Evolutionary conservation across 176 grass and related monocot genomes (phyloP).

Genomic region (Tillandsia fasciculata): DNA sequence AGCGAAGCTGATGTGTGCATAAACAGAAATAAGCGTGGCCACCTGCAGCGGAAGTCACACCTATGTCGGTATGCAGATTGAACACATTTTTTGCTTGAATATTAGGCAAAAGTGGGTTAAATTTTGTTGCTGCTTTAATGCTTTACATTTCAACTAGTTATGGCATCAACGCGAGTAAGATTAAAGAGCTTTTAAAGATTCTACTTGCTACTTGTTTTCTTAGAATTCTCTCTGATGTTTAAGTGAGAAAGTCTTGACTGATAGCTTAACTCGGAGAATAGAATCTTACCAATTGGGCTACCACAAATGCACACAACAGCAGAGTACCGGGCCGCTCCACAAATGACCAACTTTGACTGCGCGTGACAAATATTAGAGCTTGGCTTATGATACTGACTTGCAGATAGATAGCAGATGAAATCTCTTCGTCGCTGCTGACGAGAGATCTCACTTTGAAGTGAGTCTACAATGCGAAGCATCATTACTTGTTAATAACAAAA

Average conservation of each 20-base stretch:
- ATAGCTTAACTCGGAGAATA: too few relatives aligned
- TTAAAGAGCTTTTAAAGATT: not conserved
- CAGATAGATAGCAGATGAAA: slow-evolving; percentile 85
- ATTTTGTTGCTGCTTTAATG: too few relatives aligned
- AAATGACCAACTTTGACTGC: slow-evolving; percentile 59
- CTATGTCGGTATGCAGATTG: not conserved
- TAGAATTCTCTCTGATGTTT: not conserved
- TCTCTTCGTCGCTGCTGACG: slow-evolving; percentile 29
- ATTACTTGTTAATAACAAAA: slow-evolving; percentile 6
- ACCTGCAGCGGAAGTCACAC: slow-evolving; percentile 26
- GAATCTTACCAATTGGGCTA: slow-evolving; percentile 53
- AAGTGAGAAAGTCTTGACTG: not conserved
- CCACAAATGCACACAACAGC: slow-evolving; percentile 55
- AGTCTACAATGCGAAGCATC: slow-evolving; percentile 24
- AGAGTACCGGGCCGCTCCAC: slow-evolving; percentile 56
- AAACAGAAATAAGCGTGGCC: slow-evolving; percentile 68
- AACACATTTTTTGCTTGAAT: not conserved
- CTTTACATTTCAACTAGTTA: not conserved
- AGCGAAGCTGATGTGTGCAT: slow-evolving; percentile 58
- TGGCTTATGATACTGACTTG: slow-evolving; percentile 86
- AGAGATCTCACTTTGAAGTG: slow-evolving; percentile 55
- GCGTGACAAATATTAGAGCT: slow-evolving; percentile 82
- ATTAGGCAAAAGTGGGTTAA: too few relatives aligned
- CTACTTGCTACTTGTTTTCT: not conserved
- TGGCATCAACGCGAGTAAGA: not conserved